A percentile compares a stretch with the other conserved stretches of the same genome.
Conservation (phyloP, 768 basidiomycete genomes). For the Termitomyces sp. region DNA sequence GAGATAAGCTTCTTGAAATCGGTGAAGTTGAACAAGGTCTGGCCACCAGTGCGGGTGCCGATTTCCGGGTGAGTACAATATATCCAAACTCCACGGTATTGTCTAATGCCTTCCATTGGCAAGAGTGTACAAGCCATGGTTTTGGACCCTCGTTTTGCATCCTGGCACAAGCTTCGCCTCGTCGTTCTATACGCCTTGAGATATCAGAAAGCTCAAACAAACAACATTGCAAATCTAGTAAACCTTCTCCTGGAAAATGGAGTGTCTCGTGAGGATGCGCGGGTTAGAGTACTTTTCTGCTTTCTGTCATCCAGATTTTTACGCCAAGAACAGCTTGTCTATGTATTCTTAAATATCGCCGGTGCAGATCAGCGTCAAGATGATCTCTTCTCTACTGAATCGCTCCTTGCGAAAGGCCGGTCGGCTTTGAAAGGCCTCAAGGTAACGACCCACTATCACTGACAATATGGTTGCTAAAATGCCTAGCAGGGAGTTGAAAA, state of each 20-base stretch:
- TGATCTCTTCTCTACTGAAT: conserved; percentile 94
- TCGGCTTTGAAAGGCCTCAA: conserved; percentile 95
- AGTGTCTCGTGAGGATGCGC: conserved; percentile 69
- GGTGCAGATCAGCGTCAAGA: conserved; percentile 97
- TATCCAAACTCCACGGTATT: background rate
- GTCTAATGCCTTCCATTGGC: background rate
- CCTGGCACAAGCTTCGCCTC: conserved; percentile 81
- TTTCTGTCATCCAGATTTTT: conserved; percentile 1
- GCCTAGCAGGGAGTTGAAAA: conserved; percentile 89
- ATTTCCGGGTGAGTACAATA: conserved; percentile 60
- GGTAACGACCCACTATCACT: conserved; percentile 30
- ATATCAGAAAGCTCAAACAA: conserved; percentile 85
- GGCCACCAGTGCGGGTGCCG: conserved; percentile 86
- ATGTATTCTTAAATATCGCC: conserved; percentile 86
- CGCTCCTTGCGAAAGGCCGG: conserved; percentile 87
- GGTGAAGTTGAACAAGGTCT: conserved; percentile 96
- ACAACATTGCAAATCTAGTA: conserved; percentile 76
- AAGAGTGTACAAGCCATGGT: conserved; percentile 83
- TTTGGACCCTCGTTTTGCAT: conserved; percentile 56
- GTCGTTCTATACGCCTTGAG: conserved; percentile 91
- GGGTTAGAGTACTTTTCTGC: conserved; percentile 33
- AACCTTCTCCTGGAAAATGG: conserved; percentile 73
- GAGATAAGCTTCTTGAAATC: conserved; percentile 80
- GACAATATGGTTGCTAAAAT: background rate
- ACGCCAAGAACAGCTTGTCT: conserved; percentile 63